Base-by-base conservation (phyloP, 257 asterid genomes). In the Petunia axillaris region DNA sequence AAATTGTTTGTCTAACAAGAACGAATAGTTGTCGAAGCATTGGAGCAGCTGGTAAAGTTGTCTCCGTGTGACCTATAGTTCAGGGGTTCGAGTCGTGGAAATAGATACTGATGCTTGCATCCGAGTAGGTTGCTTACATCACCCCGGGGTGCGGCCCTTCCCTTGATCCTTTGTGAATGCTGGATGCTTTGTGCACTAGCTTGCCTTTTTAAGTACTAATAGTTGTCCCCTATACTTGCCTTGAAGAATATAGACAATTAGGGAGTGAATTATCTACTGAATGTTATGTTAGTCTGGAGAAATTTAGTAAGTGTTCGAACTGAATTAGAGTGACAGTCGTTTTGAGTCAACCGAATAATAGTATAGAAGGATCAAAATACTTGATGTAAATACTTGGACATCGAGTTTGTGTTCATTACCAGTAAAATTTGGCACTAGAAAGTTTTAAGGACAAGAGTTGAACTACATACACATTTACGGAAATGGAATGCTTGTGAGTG, bases 401-500 rank as follows among this genome's bases (percentile, higher is more conserved):
- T 70, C 1, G 25, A 70, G 13, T 41, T 16, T 25, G 9, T 44
- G 41, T 70, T 46, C 13, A 52, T 16, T 70, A 41, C 41, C 1
- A 1, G 16, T 44, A 40, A 2, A 68, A 68, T 57, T 68, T n/a
- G n/a, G 76, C 39, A 44, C 16, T 57, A 68, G 38, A 66, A 14
- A 7, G 40, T 44, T 44, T 70, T 10, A 46, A 70, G 46, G 25
- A 58, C 16, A 2, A 48, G 58, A 48, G 40, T 5, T 71, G 60
- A 2, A 71, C 35, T 48, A 48, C 77, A 25, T 5, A 5, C 2
- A 5, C 35, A 70, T 70, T 10, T 25, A 38, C 43, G 43, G 76
- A 68, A 48, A 71, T 71, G 77, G 60, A 71, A 25, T 1, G 77
- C 41, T 25, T n/a, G n/a, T 71, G 50, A 38, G 77, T 71, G 6